A percentile compares a stretch with the other conserved stretches of the same genome.
These are phyloP conservation scores for Barbatosphaeria neglecta DNA, from an alignment of 495 filamentous ascomycete genomes.

Conservation along the genomic window DNA sequence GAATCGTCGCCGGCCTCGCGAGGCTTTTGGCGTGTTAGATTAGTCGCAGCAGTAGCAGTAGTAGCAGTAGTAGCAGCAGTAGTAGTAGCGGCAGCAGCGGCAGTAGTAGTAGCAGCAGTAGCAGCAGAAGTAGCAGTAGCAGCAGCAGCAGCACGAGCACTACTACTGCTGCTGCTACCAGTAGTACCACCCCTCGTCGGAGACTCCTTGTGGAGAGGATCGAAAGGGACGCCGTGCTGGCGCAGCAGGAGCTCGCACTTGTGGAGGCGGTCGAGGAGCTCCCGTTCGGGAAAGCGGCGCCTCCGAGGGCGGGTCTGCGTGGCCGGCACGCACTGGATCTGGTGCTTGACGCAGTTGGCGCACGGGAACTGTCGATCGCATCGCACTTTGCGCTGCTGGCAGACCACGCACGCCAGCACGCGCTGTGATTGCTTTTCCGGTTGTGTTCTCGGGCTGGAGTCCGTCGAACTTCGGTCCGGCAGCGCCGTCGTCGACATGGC, in stretches of 20 bases:
- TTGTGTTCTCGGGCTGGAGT: constrained; percentile 1
- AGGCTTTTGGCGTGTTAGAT: too few species aligned
- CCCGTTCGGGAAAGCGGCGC: constrained; percentile 42
- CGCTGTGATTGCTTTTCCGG: constrained; percentile 23
- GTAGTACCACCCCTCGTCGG: constrained; percentile 6
- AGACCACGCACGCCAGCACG: constrained; percentile 44
- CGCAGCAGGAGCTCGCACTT: constrained; percentile 41
- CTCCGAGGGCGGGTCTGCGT: constrained; percentile 28
- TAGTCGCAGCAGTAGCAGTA: too few species aligned
- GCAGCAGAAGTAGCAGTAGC: too few species aligned
- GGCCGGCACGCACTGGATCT: constrained; percentile 37
- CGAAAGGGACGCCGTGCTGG: constrained; percentile 38
- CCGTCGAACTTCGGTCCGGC: neutral
- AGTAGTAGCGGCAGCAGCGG: too few species aligned
- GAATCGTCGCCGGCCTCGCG: constrained; percentile 10
- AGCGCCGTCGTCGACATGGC: too few species aligned
- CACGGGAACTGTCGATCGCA: constrained; percentile 48
- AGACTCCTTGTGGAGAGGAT: constrained; percentile 32
- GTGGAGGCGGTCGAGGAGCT: constrained; percentile 40
- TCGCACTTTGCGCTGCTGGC: constrained; percentile 48
- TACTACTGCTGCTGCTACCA: neutral
- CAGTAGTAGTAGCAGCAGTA: neutral
- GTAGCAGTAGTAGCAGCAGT: neutral
- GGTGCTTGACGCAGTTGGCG: constrained; percentile 31
- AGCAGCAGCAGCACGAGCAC: too few species aligned